These are phyloP conservation scores for Kwoniella shivajii DNA, from an alignment of 1,284 basidiomycete genomes.

Conservation along the genomic window DNA sequence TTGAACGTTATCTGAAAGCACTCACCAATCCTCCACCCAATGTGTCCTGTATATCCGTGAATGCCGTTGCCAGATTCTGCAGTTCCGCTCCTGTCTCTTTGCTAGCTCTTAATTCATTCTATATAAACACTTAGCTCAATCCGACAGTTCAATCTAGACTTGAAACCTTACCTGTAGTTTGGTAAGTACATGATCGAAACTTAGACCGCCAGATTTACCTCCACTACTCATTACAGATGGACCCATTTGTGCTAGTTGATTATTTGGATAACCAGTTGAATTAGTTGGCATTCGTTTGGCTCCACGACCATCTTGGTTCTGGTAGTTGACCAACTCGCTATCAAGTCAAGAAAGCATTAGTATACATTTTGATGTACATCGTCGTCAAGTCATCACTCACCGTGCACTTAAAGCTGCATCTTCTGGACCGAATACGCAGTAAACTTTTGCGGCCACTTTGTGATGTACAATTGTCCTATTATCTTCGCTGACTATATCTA, in stretches of 20 bases:
- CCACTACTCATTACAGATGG: slow-evolving; percentile 48
- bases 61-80: slow-evolving; percentile 73
- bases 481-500: slow-evolving; percentile 98
- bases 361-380: background rate
- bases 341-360: background rate
- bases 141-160: background rate
- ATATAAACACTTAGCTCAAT: slow-evolving; percentile 31
- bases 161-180: slow-evolving; percentile 54
- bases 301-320: slow-evolving; percentile 39
- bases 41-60: slow-evolving; percentile 90
- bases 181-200: slow-evolving; percentile 58
- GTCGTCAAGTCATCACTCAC: slow-evolving; percentile 25
- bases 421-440: slow-evolving; percentile 82
- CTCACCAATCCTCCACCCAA: slow-evolving; percentile 78
- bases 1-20: no score
- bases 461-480: slow-evolving; percentile 98
- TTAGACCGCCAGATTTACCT: slow-evolving; percentile 52
- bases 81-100: slow-evolving; percentile 91
- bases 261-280: slow-evolving; percentile 17
- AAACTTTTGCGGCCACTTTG: slow-evolving; percentile 92
- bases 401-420: slow-evolving; percentile 62
- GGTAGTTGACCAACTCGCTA: slow-evolving; percentile 50
- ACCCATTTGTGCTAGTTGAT: slow-evolving; percentile 29
- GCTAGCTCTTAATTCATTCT: slow-evolving; percentile 90
- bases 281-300: slow-evolving; percentile 16